These are phyloP conservation scores for Heterobasidion parviporum DNA, from an alignment of 1,284 basidiomycete genomes.

Conservation along the genomic window DNA sequence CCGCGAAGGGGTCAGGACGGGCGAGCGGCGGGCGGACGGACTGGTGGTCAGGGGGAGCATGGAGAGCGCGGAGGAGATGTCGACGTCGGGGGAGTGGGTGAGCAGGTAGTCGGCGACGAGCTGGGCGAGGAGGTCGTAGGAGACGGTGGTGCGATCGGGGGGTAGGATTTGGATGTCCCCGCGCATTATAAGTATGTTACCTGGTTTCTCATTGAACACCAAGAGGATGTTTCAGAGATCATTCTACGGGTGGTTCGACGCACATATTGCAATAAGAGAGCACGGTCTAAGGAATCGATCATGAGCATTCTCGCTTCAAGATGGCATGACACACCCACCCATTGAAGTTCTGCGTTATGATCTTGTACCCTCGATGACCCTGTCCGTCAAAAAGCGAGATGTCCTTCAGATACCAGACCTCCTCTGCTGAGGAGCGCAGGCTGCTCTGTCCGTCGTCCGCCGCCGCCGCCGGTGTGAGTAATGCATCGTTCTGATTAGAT, in stretches of 20 bases:
- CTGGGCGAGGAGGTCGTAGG: conserved; percentile 77
- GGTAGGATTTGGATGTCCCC: conserved; percentile 69
- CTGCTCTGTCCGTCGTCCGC: not conserved
- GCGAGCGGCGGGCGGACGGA: conserved; percentile 22
- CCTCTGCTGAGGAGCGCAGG: conserved; percentile 16
- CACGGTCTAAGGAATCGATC: conserved; percentile 52
- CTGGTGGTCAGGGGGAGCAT: conserved; percentile 81
- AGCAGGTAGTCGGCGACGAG: conserved; percentile 81
- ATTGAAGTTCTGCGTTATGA: conserved; percentile 80
- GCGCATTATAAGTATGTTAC: conserved; percentile 79
- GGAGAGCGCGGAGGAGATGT: conserved; percentile 72
- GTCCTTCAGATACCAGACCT: conserved; percentile 76
- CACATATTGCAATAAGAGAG: conserved; percentile 84
- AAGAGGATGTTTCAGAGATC: not conserved
- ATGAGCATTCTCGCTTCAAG: not conserved
- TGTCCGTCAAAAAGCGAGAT: conserved; percentile 41
- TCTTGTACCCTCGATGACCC: conserved; percentile 34
- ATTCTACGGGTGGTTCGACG: conserved; percentile 14
- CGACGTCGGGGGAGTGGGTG: conserved; percentile 45
- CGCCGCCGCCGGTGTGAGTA: not conserved
- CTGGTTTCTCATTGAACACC: conserved; percentile 26
- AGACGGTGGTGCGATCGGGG: conserved; percentile 56
- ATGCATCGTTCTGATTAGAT: too few species aligned
- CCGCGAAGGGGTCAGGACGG: not conserved
- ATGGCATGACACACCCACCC: conserved; percentile 36